Evolutionary conservation across 2,329 filamentous ascomycete genomes (phyloP).

Genomic region (Scedosporium apiospermum): DNA sequence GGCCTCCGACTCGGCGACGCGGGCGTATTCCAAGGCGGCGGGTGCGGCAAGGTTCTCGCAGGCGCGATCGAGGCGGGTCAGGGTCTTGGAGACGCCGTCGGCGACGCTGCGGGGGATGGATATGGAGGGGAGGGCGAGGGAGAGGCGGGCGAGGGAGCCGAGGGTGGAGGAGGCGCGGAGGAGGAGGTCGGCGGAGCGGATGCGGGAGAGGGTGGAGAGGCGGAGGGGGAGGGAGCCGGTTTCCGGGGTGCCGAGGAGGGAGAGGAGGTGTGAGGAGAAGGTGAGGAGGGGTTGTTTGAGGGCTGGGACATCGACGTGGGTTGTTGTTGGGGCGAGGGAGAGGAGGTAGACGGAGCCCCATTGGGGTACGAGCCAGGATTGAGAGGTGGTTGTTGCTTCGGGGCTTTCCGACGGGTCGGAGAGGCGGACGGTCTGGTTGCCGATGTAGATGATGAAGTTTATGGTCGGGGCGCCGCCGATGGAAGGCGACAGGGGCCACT

Average conservation of each 20-base stretch:
- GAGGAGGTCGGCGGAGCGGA: slow-evolving; percentile 75
- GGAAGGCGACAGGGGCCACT: slow-evolving; percentile 92
- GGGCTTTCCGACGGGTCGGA: slow-evolving; percentile 19
- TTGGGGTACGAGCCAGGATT: slow-evolving; percentile 85
- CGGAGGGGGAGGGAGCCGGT: slow-evolving; percentile 77
- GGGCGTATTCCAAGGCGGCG: slow-evolving; percentile 68
- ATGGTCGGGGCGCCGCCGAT: slow-evolving; percentile 90
- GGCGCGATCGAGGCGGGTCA: slow-evolving; percentile 66
- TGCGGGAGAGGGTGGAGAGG: slow-evolving; percentile 74
- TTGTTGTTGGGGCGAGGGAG: slow-evolving; percentile 27
- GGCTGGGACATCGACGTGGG: slow-evolving; percentile 51
- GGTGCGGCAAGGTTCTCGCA: slow-evolving; percentile 59
- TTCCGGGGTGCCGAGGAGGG: slow-evolving; percentile 75
- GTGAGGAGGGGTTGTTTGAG: slow-evolving; percentile 76
- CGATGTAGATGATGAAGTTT: slow-evolving; percentile 90
- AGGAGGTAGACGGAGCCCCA: slow-evolving; percentile 72
- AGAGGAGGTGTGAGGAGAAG: slow-evolving; percentile 83
- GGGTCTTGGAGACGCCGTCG: slow-evolving; percentile 70
- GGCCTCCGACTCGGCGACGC: slow-evolving; percentile 77
- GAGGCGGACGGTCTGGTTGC: slow-evolving; percentile 59
- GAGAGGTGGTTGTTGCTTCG: slow-evolving; percentile 31
- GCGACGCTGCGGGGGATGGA: slow-evolving; percentile 83
- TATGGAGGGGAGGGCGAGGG: slow-evolving; percentile 75
- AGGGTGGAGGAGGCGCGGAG: slow-evolving; percentile 87
- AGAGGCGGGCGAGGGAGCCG: slow-evolving; percentile 82